Base-by-base conservation (phyloP, 805 yeast genomes). In the Saccharomyces paradoxus region DNA sequence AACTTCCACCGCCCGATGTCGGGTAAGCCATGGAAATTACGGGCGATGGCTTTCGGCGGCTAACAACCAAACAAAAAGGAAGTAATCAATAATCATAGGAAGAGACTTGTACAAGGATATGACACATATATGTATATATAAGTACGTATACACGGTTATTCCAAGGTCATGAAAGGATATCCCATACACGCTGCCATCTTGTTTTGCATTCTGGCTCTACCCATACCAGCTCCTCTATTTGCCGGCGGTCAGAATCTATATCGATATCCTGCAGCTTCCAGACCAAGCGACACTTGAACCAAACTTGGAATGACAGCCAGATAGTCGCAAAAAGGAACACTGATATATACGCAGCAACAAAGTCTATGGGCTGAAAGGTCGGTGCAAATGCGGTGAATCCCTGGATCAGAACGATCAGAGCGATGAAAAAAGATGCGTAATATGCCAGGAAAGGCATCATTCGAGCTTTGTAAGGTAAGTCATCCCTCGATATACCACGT, bases 271-370 rank as follows among this genome's bases (percentile, higher is more conserved):
- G 53, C 22, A 53, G 31, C 32, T 53, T 76, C 44, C 76, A 67
- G 57, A 79, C 67, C 54, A 77, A 65, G n/a, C 78, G 70, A 26
- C 75, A 74, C 56, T 78, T 76, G 65, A 74, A 81, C 66, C 69
- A 76, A 49, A 77, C 58, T 58, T 83, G 86, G 69, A 82, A 77
- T 9, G 75, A 75, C 4, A 77, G 53, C 82, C 82, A 87, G 4
- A 78, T 61, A 2, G 71, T 77, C 41, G 75, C 73, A 64, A 83
- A 83, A 51, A 84, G 68, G 50, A 86, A 75, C 30, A 84, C 73
- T n/a, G 91, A 85, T 55, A 87, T 73, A 64, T 87, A 87, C 30
- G 85, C 77, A 27, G 86, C 80, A 67, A 87, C 80, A 74, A 87
- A 87, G 26, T 71, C 68, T 13, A 78, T 64, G 2, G 79, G 84